A percentile compares a stretch with the other conserved stretches of the same genome.
These are phyloP conservation scores for Nigrospora oryzae DNA, from an alignment of 2,329 filamentous ascomycete species.

Conservation along the genomic window DNA sequence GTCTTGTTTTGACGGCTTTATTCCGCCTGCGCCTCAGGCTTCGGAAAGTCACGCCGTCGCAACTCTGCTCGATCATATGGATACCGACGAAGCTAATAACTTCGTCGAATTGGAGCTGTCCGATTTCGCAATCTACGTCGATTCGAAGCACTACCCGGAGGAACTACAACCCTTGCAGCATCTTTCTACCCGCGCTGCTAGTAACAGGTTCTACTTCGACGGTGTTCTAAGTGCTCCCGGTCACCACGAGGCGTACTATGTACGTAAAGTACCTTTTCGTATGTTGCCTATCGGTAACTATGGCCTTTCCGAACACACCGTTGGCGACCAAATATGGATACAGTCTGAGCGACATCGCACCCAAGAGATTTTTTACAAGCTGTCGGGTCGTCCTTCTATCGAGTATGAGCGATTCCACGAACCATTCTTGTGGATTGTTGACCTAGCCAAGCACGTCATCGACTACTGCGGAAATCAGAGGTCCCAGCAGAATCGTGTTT, in stretches of 20 bases:
- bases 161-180: slow-evolving; percentile 50
- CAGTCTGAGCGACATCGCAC: slow-evolving; percentile 38
- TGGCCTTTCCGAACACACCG: slow-evolving; percentile 34
- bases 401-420: slow-evolving; percentile 56
- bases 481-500: slow-evolving; percentile 25
- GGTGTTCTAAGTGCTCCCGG: slow-evolving; percentile 44
- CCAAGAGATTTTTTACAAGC: slow-evolving; percentile 52
- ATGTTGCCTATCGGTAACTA: slow-evolving; percentile 61
- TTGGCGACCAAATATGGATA: slow-evolving; percentile 54
- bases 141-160: slow-evolving; percentile 21
- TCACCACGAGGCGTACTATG: slow-evolving; percentile 28
- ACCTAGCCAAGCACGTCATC: slow-evolving; percentile 63
- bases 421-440: slow-evolving; percentile 62
- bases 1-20: slow-evolving; percentile 18
- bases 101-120: slow-evolving; percentile 44
- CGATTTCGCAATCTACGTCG: slow-evolving; percentile 49
- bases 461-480: slow-evolving; percentile 47
- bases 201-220: slow-evolving; percentile 44
- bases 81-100: slow-evolving; percentile 8
- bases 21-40: slow-evolving; percentile 10
- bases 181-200: slow-evolving; percentile 29
- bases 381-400: slow-evolving; percentile 39
- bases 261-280: slow-evolving; percentile 47
- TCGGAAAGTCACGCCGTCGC: slow-evolving; percentile 23
- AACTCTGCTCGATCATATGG: slow-evolving; percentile 14